These are phyloP conservation scores for Aspergillus intermedius DNA, from an alignment of 2,329 filamentous ascomycete species.

Conservation along the genomic window DNA sequence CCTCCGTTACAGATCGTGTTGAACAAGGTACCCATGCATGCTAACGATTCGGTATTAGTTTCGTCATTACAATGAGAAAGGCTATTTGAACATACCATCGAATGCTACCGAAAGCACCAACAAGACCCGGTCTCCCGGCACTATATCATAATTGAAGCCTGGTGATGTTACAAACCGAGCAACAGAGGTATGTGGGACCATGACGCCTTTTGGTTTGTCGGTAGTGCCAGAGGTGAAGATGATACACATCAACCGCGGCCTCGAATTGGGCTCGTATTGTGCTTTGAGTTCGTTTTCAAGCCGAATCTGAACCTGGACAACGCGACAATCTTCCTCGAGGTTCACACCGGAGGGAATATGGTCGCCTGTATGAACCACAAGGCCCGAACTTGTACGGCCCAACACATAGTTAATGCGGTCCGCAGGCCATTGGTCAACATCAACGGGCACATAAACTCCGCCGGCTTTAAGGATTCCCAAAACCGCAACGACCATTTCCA, in stretches of 20 bases:
- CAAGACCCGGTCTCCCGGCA: conserved; percentile 7
- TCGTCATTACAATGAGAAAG: background rate
- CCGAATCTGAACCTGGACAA: background rate
- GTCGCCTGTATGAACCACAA: background rate
- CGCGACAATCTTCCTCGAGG: background rate
- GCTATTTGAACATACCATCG: conserved; percentile 14
- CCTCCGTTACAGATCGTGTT: conserved; percentile 14
- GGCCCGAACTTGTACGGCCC: background rate
- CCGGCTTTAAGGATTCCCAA: background rate
- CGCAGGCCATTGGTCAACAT: background rate
- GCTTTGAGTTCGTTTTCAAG: background rate
- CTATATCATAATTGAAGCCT: conserved; percentile 2
- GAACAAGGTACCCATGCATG: conserved; percentile 10
- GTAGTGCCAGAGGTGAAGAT: conserved; percentile 46
- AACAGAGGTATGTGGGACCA: conserved; percentile 16
- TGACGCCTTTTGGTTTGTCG: conserved; percentile 45
- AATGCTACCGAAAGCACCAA: conserved; percentile 20
- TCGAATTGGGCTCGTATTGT: background rate
- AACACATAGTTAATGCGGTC: background rate
- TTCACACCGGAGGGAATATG: background rate
- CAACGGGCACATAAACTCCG: background rate
- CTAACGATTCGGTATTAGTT: background rate
- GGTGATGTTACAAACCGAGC: conserved; percentile 3
- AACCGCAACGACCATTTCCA: background rate
- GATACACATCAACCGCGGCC: conserved; percentile 49